Conservation (phyloP, 306 rosid genomes). For the Cicer chorassanicum region DNA sequence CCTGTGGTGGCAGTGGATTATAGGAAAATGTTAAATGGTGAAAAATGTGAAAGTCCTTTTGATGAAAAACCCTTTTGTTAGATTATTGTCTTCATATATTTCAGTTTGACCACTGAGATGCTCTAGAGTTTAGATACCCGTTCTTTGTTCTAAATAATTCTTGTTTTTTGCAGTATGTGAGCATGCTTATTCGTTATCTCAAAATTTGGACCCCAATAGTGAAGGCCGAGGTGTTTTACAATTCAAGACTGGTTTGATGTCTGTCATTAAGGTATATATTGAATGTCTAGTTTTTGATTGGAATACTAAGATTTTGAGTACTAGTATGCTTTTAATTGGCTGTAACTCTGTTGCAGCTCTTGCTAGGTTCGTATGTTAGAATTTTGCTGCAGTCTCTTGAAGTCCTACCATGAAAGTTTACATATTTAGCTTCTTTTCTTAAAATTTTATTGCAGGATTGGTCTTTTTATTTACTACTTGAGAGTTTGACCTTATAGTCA, state of each 20-base stretch:
- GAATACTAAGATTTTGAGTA: constrained; percentile 20
- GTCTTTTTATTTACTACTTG: not conserved
- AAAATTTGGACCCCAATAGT: constrained; percentile 90
- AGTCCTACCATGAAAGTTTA: constrained; percentile 3
- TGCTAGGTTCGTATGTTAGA: constrained; percentile 31
- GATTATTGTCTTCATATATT: not conserved
- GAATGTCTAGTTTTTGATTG: constrained; percentile 22
- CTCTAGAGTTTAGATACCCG: constrained; percentile 8
- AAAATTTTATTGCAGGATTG: constrained; percentile 11
- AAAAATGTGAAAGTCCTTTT: not conserved
- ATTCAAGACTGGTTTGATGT: constrained; percentile 96
- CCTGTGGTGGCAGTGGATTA: constrained; percentile 1
- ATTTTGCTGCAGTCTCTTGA: constrained; percentile 29
- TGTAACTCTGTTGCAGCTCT: constrained; percentile 9
- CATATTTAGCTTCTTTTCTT: constrained; percentile 2
- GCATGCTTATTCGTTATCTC: constrained; percentile 93
- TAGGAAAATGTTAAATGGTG: constrained; percentile 20
- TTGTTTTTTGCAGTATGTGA: constrained; percentile 78
- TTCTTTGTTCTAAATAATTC: constrained; percentile 15
- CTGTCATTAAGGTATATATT: constrained; percentile 84
- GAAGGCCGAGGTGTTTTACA: constrained; percentile 98
- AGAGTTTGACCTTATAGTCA: constrained; percentile 9
- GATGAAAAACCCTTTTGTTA: not conserved
- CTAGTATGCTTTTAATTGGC: constrained; percentile 23
- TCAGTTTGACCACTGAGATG: constrained; percentile 6